Percentiles rank a stretch among this genome's conserved stretches.
Conservation (phyloP, 164 flowering plant genomes). For the Hamamelis virginiana region DNA sequence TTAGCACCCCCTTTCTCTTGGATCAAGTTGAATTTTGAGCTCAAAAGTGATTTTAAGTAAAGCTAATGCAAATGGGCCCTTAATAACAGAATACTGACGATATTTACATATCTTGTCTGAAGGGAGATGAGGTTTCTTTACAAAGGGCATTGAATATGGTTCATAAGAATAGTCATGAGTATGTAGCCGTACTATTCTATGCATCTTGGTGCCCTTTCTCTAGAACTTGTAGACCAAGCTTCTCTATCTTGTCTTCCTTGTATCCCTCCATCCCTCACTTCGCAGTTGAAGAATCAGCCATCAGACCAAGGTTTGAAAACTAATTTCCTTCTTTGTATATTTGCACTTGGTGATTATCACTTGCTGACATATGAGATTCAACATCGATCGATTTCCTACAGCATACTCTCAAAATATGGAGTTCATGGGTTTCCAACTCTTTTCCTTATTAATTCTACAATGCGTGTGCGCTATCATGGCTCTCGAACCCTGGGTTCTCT, state of each 20-base stretch:
- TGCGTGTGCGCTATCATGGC: conserved; percentile 76
- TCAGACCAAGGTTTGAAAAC: conserved; percentile 75
- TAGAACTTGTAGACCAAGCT: conserved; percentile 52
- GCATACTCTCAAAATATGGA: conserved; percentile 83
- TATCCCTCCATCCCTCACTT: conserved; percentile 83
- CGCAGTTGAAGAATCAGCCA: conserved; percentile 81
- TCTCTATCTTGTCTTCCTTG: conserved; percentile 56
- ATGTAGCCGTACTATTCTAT: conserved; percentile 83
- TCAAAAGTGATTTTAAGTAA: too few relatives aligned
- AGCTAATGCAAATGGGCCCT: too few relatives aligned
- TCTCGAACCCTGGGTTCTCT: conserved; percentile 64
- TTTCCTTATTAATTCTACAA: conserved; percentile 76
- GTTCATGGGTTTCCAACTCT: conserved; percentile 96
- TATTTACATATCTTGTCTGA: conserved; percentile 23
- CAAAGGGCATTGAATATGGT: conserved; percentile 64
- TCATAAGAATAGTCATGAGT: conserved; percentile 43
- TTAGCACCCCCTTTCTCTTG: too few relatives aligned
- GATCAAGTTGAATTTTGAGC: too few relatives aligned
- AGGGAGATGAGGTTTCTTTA: conserved; percentile 82
- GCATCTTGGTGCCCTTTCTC: conserved; percentile 99
- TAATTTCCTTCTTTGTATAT: neutral
- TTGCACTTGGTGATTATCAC: neutral
- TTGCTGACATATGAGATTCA: conserved; percentile 1
- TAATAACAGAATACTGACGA: conserved; percentile 11
- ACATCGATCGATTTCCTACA: conserved; percentile 28